Conservation (phyloP, 140 eudicot species). For the Flaveria floridana region DNA sequence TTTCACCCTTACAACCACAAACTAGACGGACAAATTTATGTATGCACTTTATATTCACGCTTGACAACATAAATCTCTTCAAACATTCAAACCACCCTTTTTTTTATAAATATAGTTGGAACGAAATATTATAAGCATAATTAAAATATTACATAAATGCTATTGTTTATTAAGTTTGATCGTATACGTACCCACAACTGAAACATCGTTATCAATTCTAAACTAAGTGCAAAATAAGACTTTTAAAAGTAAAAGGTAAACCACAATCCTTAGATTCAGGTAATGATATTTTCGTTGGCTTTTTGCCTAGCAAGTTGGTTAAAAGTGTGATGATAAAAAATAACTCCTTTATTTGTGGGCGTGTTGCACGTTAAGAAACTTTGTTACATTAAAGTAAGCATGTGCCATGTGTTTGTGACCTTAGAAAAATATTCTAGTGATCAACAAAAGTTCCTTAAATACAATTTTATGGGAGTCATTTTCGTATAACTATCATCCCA, state of each 20-base stretch:
- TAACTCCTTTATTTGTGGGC: conserved; percentile 31
- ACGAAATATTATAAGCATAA: too few relatives aligned
- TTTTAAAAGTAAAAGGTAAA: conserved; percentile 9
- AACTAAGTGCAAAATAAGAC: conserved; percentile 19
- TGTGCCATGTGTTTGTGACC: conserved; percentile 33
- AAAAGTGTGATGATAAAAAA: conserved; percentile 32
- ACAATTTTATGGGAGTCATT: conserved; percentile 35
- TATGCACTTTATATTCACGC: too few relatives aligned
- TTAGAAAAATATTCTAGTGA: conserved; percentile 28
- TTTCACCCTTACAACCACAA: too few relatives aligned
- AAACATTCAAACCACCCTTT: too few relatives aligned
- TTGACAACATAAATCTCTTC: too few relatives aligned
- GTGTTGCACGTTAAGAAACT: conserved; percentile 40
- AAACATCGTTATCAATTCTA: conserved; percentile 20
- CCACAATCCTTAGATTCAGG: conserved; percentile 28
- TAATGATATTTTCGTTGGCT: conserved; percentile 29
- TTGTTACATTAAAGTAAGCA: conserved; percentile 35
- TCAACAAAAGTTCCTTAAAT: conserved; percentile 24
- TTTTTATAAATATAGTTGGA: too few relatives aligned
- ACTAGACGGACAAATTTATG: too few relatives aligned
- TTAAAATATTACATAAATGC: too few relatives aligned
- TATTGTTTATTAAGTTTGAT: too few relatives aligned
- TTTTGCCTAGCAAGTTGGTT: conserved; percentile 40
- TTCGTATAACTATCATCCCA: conserved; percentile 38
- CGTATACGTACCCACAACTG: background rate